phyloP scores from a whole-genome alignment of 2,329 filamentous ascomycete species.

The Exophiala spinifera region DNA sequence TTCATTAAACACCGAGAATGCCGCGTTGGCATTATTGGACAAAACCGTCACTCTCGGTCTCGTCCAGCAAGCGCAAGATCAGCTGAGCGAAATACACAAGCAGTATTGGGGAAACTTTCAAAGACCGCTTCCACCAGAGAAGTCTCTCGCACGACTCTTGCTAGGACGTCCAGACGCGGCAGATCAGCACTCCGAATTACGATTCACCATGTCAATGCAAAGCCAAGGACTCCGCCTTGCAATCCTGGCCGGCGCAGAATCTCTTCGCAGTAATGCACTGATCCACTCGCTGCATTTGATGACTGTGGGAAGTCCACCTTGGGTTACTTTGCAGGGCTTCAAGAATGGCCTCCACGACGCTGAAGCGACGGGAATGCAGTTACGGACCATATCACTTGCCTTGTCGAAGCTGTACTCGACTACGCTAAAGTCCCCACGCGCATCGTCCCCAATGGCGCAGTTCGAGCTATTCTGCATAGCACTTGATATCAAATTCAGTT shows the following conservation, averaged over 20 bases:
- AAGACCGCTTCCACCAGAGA: neutral
- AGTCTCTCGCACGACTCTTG: conserved; percentile 7
- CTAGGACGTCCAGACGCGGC: conserved; percentile 16
- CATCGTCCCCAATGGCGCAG: neutral
- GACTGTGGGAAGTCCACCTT: conserved; percentile 32
- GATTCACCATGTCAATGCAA: conserved; percentile 26
- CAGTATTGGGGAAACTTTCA: conserved; percentile 17
- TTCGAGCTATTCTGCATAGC: conserved; percentile 36
- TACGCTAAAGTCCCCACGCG: conserved; percentile 5
- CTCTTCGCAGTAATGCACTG: conserved; percentile 13
- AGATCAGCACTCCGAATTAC: conserved; percentile 13
- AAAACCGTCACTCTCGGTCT: conserved; percentile 24
- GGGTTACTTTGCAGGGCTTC: conserved; percentile 38
- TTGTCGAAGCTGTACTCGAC: conserved; percentile 29
- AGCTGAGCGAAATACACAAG: conserved; percentile 21
- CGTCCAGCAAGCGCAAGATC: conserved; percentile 9
- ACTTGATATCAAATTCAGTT: conserved; percentile 41
- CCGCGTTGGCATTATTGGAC: conserved; percentile 27
- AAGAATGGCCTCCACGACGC: conserved; percentile 36
- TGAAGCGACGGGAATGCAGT: conserved; percentile 43
- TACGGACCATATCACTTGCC: conserved; percentile 44
- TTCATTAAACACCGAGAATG: conserved; percentile 18
- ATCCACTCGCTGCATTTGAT: conserved; percentile 15
- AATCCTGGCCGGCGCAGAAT: conserved; percentile 19
- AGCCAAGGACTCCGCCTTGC: conserved; percentile 26